Evolutionary conservation across 2,329 filamentous ascomycete species (phyloP).

Genomic region (Hypomyces perniciosus): DNA sequence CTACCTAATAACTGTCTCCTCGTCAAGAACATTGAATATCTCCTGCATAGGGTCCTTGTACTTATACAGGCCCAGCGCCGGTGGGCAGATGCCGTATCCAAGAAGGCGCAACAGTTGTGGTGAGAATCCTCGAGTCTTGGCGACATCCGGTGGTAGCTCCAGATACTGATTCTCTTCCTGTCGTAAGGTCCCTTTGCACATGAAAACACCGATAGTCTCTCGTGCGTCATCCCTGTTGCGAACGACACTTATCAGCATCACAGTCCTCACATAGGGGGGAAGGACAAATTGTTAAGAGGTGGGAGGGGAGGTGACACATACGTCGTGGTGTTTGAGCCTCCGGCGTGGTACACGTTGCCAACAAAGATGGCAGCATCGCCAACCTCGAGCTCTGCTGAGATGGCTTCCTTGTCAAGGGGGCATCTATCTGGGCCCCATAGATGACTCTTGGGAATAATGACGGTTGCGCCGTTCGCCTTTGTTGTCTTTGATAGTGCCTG

Average conservation of each 20-base stretch:
- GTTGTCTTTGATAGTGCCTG: slow-evolving; percentile 34
- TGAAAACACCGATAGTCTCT: slow-evolving; percentile 28
- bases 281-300: not conserved
- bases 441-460: slow-evolving; percentile 36
- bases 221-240: slow-evolving; percentile 21
- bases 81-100: slow-evolving; percentile 28
- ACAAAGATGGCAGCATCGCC: slow-evolving; percentile 35
- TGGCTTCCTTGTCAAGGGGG: slow-evolving; percentile 32
- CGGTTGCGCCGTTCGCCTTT: slow-evolving; percentile 35
- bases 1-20: slow-evolving; percentile 28
- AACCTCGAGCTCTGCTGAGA: slow-evolving; percentile 33
- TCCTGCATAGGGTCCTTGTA: slow-evolving; percentile 33
- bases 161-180: slow-evolving; percentile 31
- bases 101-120: slow-evolving; percentile 27
- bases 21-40: slow-evolving; percentile 31
- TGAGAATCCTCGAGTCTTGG: slow-evolving; percentile 24
- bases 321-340: slow-evolving; percentile 31
- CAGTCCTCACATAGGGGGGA: not conserved
- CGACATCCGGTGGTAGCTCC: slow-evolving; percentile 23
- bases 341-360: slow-evolving; percentile 35
- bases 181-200: slow-evolving; percentile 28
- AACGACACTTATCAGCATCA: slow-evolving; percentile 1
- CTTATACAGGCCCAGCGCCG: slow-evolving; percentile 29
- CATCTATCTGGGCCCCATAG: slow-evolving; percentile 33
- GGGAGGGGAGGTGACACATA: slow-evolving; percentile 8